Base-by-base conservation (phyloP, 2,329 filamentous ascomycete species). In the Scedosporium aurantiacum region DNA sequence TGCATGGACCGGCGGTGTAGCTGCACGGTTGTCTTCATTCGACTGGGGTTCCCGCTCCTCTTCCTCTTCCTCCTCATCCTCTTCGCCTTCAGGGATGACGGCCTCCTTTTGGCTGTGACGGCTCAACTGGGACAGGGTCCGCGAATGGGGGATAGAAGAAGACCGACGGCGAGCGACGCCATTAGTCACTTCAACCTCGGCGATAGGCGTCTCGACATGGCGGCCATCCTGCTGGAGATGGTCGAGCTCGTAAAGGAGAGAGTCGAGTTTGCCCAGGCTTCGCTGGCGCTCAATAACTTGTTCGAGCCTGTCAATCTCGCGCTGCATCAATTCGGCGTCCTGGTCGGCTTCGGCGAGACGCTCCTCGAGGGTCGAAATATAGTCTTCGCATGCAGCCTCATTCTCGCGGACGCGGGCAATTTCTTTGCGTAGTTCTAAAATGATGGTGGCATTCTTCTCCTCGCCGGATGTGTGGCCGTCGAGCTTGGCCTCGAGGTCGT, bases 321-420 rank as follows among this genome's bases (percentile, higher is more conserved):
- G 90, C 72, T 96, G 91, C 93, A 99, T 97, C 63, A 97, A 78
- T 72, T 97, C 94, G 65, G 90, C 86, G 70, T 99, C 94, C 72
- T 97, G 93, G 69, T 99, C 94, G 2, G 93, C 88, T 74, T 99
- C 94, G 0, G 94, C 94, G 7, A 99, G 82, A 23, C 93, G 88
- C 75, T 97, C 94, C 71, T 99, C 94, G 10, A 99, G 78, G 0
- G 92, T 97, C 1, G 93, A 96, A 60, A 99, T 97, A 72, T 99
- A 99, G 66, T 97, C 94, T 72, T 99, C 94, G 66, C 87, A 91
- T 45, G 88, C 88, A 3, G 87, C 83, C 75, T 99, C 94, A 67
- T 91, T 97, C 68, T 97, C 94, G 57, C 92, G 86, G 16, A 92
- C 84, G 50, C 93, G 87, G 25, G 88, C 81, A 63, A 99, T 87